These are phyloP conservation scores for Amylostereum chailletii DNA, from an alignment of 1,284 basidiomycete genomes.

Conservation along the genomic window DNA sequence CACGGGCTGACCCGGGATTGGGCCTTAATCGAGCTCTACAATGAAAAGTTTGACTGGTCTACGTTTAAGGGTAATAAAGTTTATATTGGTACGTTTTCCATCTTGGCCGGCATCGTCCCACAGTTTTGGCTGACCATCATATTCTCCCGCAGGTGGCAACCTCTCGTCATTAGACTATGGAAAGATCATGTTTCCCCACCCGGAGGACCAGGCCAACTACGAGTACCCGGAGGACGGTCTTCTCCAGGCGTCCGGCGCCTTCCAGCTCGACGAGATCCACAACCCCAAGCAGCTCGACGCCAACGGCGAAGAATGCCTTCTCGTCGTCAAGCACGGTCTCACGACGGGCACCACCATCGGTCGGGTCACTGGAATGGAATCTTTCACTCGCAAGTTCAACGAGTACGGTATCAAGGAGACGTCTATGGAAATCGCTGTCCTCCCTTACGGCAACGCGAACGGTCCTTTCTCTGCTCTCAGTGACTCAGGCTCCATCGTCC, in stretches of 20 bases:
- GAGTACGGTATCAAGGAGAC: slow-evolving; percentile 8
- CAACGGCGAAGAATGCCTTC: slow-evolving; percentile 14
- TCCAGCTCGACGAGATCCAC: slow-evolving; percentile 15
- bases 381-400: slow-evolving; percentile 17
- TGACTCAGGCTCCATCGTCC: slow-evolving; percentile 24
- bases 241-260: slow-evolving; percentile 16
- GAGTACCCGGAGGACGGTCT: slow-evolving; percentile 14
- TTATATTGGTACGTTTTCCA: slow-evolving; percentile 15
- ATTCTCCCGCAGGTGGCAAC: not conserved
- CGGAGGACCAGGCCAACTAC: not conserved
- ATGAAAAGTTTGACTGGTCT: slow-evolving; percentile 12
- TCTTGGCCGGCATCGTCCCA: slow-evolving; percentile 5
- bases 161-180: not conserved
- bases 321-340: slow-evolving; percentile 21
- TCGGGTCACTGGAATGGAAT: slow-evolving; percentile 17
- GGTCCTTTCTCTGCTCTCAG: slow-evolving; percentile 21
- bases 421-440: slow-evolving; percentile 19
- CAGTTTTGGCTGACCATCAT: not conserved
- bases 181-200: slow-evolving; percentile 6
- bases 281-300: slow-evolving; percentile 16
- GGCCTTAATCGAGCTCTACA: slow-evolving; percentile 14
- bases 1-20: slow-evolving; percentile 10
- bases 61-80: slow-evolving; percentile 13
- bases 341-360: slow-evolving; percentile 18
- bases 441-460: slow-evolving; percentile 14